phyloP scores from a whole-genome alignment of 2,329 filamentous ascomycete species.

The Fusarium sp. region DNA sequence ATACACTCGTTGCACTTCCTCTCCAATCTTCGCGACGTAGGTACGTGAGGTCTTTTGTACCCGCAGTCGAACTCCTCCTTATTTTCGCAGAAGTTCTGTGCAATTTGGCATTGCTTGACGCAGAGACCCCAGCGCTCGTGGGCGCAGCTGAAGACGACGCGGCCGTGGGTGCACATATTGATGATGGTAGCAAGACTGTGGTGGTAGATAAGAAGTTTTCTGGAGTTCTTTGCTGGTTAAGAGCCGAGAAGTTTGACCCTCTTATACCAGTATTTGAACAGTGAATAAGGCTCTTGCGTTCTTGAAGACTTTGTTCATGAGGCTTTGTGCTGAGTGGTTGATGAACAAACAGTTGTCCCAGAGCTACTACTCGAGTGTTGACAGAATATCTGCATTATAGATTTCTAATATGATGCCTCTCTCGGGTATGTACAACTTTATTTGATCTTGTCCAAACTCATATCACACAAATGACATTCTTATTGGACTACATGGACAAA shows the following conservation, averaged over 20 bases:
- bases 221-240: background rate
- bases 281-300: constrained; percentile 1
- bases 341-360: constrained; percentile 17
- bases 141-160: constrained; percentile 45
- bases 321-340: background rate
- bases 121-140: constrained; percentile 48
- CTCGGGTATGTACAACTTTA: background rate
- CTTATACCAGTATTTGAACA: constrained; percentile 18
- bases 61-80: constrained; percentile 35
- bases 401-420: background rate
- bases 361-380: background rate
- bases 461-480: background rate
- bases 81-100: constrained; percentile 29
- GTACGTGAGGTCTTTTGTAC: constrained; percentile 38
- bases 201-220: background rate
- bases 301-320: constrained; percentile 2
- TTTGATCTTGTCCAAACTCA: background rate
- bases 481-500: background rate
- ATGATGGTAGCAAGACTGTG: background rate
- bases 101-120: constrained; percentile 41
- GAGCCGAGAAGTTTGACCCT: constrained; percentile 5
- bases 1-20: constrained; percentile 45
- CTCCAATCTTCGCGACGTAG: constrained; percentile 40
- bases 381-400: background rate
- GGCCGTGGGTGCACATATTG: constrained; percentile 50